phyloP scores from a whole-genome alignment of 805 yeast genomes.

The Nakazawaea anatomiae region DNA sequence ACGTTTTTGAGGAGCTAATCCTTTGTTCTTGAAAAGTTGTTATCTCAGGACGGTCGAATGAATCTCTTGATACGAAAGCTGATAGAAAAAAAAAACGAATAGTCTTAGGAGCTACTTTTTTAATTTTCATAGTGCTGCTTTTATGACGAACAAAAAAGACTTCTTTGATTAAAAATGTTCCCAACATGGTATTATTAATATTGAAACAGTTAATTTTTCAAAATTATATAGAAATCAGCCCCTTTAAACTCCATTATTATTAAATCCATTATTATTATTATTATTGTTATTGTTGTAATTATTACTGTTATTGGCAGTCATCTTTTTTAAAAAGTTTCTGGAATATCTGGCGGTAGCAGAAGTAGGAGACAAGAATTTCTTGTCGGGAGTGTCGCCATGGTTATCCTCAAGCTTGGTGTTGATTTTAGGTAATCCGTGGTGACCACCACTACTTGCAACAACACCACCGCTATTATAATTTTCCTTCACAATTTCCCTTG shows the following conservation, averaged over 20 bases:
- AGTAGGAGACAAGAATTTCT: slow-evolving; percentile 3
- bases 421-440: background rate
- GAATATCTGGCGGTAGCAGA: slow-evolving; percentile 2
- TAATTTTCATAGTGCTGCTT: too few relatives aligned
- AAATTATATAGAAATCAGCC: background rate
- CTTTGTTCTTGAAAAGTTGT: too few relatives aligned
- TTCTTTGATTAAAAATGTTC: too few relatives aligned
- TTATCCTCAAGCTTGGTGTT: background rate
- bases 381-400: background rate
- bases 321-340: background rate
- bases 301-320: background rate
- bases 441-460: background rate
- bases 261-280: background rate
- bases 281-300: background rate
- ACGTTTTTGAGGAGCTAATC: too few relatives aligned
- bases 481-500: background rate
- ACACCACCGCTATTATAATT: background rate
- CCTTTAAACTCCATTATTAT: background rate
- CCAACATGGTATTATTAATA: too few relatives aligned
- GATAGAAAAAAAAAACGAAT: too few relatives aligned
- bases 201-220: background rate
- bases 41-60: too few relatives aligned
- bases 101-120: too few relatives aligned
- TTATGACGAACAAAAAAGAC: too few relatives aligned
- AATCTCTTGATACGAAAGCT: too few relatives aligned